Evolutionary conservation across 805 yeast species (phyloP).

Genomic region (Lachancea thermotolerans): DNA sequence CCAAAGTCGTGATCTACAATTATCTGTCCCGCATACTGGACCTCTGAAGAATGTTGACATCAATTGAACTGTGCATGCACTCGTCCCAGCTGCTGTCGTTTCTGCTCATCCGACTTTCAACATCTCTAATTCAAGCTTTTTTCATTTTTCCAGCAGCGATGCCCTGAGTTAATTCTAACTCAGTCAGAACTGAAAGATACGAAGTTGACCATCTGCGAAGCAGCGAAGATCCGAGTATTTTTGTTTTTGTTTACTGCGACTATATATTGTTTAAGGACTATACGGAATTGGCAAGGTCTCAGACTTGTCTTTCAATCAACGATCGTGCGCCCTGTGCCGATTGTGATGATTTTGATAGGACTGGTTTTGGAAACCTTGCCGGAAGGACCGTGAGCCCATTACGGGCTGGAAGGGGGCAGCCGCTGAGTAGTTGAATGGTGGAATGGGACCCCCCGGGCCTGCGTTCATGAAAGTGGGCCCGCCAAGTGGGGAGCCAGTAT

Average conservation of each 20-base stretch:
- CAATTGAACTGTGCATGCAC: background rate
- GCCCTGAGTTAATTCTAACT: too few species aligned
- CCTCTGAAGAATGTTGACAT: slow-evolving; percentile 57
- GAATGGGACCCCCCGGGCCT: slow-evolving; percentile 18
- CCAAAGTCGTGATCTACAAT: slow-evolving; percentile 78
- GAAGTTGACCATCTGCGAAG: too few species aligned
- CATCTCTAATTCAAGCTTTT: too few species aligned
- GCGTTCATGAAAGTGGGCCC: slow-evolving; percentile 22
- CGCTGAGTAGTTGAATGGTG: slow-evolving; percentile 26
- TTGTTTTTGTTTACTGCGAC: background rate
- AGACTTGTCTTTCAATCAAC: background rate
- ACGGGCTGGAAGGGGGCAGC: slow-evolving; percentile 24
- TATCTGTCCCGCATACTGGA: slow-evolving; percentile 80
- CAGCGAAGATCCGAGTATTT: background rate
- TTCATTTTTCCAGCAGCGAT: too few species aligned
- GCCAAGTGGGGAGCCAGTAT: slow-evolving; percentile 23
- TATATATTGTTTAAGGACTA: background rate
- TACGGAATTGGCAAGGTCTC: background rate
- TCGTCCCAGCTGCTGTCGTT: too few species aligned
- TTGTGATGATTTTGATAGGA: slow-evolving; percentile 15
- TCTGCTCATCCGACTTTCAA: too few species aligned
- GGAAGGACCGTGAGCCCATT: slow-evolving; percentile 18
- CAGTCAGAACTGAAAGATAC: too few species aligned
- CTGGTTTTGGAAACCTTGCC: slow-evolving; percentile 18
- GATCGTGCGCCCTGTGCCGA: slow-evolving; percentile 7